Percentiles rank a stretch among this genome's conserved stretches.
phyloP scores from a whole-genome alignment of 164 flowering plant species.

The Echeveria elegans region DNA sequence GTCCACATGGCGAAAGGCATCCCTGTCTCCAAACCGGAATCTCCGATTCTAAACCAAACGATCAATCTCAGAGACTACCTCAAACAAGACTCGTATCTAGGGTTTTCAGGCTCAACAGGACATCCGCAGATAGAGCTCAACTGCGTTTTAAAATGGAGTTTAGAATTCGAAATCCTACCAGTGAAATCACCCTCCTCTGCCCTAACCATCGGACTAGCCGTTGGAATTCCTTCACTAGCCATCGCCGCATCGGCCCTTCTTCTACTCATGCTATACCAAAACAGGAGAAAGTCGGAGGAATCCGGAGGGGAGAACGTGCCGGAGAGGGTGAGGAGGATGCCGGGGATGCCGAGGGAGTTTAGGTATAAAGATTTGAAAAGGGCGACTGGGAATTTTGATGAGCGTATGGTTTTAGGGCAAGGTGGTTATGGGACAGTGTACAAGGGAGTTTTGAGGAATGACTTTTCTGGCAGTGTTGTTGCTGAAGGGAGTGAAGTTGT shows the following conservation, averaged over 20 bases:
- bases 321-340: slow-evolving; percentile 39
- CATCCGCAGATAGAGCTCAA: slow-evolving; percentile 27
- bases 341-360: slow-evolving; percentile 58
- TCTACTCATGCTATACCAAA: slow-evolving; percentile 10
- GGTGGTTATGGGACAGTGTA: slow-evolving; percentile 84
- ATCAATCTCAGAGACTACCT: slow-evolving; percentile 16
- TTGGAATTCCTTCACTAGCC: slow-evolving; percentile 2
- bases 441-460: slow-evolving; percentile 33
- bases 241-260: slow-evolving; percentile 3
- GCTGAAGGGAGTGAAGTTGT: neutral
- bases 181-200: slow-evolving; percentile 6
- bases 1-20: slow-evolving; percentile 20
- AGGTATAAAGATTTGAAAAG: slow-evolving; percentile 44
- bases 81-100: slow-evolving; percentile 20
- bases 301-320: slow-evolving; percentile 7
- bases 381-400: slow-evolving; percentile 54
- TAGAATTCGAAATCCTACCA: slow-evolving; percentile 27
- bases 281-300: slow-evolving; percentile 5
- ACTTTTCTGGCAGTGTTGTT: slow-evolving; percentile 11
- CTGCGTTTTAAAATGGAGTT: slow-evolving; percentile 49
- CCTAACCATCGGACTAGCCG: slow-evolving; percentile 24
- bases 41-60: slow-evolving; percentile 11
- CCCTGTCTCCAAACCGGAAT: neutral
- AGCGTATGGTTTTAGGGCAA: slow-evolving; percentile 44
- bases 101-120: slow-evolving; percentile 53